Evolutionary conservation across 1,284 basidiomycete species (phyloP).

Genomic region (Ganoderma lucidum): DNA sequence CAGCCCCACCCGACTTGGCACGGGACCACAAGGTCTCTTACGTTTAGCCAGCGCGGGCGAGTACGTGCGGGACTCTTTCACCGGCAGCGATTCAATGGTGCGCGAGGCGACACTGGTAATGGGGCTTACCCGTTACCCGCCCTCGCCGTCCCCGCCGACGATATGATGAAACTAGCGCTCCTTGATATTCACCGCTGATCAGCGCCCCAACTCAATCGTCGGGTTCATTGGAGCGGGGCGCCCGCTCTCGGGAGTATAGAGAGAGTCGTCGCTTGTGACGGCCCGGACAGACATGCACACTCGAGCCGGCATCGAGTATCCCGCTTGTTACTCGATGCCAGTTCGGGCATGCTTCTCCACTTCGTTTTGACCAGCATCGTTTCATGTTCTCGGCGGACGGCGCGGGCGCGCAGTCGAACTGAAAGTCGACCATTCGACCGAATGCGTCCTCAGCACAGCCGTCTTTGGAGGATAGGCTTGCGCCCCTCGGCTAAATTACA

Average conservation of each 20-base stretch:
- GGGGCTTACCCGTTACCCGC: not conserved
- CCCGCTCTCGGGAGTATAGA: not conserved
- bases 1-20: not conserved
- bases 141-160: not conserved
- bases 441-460: not conserved
- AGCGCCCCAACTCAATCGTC: conserved; percentile 1
- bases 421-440: no score
- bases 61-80: not conserved
- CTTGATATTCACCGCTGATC: not conserved
- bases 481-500: not conserved
- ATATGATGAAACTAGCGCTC: not conserved
- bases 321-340: not conserved
- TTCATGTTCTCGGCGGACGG: not conserved
- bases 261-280: not conserved
- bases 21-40: not conserved
- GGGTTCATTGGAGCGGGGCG: not conserved
- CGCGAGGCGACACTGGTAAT: not conserved
- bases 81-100: not conserved
- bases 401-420: not conserved
- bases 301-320: not conserved
- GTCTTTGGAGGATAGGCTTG: not conserved
- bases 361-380: not conserved
- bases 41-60: not conserved
- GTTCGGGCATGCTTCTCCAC: not conserved
- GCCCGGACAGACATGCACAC: not conserved